A percentile compares a stretch with the other conserved stretches of the same genome.
These are phyloP conservation scores for Raphanus hybrid DNA, from an alignment of 441 rosid genomes.

Conservation along the genomic window DNA sequence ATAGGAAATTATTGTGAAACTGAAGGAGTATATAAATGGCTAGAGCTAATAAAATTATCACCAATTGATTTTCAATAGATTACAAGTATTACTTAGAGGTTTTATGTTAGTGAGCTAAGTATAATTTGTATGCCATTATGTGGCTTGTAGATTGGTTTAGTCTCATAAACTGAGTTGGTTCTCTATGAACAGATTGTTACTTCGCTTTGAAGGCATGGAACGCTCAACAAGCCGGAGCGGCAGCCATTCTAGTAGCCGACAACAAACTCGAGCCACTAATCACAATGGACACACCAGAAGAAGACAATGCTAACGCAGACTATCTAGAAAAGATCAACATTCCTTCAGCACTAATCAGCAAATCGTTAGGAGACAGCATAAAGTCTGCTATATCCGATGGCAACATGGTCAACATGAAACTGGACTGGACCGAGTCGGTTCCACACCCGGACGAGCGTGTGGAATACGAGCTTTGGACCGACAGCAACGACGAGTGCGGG, in stretches of 20 bases:
- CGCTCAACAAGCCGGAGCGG: constrained; percentile 16
- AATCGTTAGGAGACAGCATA: constrained; percentile 17
- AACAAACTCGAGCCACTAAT: constrained; percentile 17
- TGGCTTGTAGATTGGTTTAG: too few relatives aligned
- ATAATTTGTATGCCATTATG: too few relatives aligned
- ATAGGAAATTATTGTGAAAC: too few relatives aligned
- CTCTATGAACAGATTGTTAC: constrained; percentile 17
- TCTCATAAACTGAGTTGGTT: neutral
- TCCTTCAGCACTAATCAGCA: constrained; percentile 10
- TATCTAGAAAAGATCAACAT: constrained; percentile 17
- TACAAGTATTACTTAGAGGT: too few relatives aligned
- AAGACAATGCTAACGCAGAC: constrained; percentile 4
- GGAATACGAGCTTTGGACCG: constrained; percentile 17
- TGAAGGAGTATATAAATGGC: too few relatives aligned
- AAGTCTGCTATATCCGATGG: constrained; percentile 14
- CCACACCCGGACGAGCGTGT: constrained; percentile 26
- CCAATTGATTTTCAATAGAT: too few relatives aligned
- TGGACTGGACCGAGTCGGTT: constrained; percentile 24
- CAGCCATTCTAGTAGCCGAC: constrained; percentile 14
- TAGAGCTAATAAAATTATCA: too few relatives aligned
- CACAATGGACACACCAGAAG: constrained; percentile 26
- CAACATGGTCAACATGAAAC: constrained; percentile 14
- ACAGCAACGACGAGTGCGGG: constrained; percentile 18
- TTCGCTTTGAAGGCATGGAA: constrained; percentile 20
- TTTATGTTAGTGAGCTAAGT: too few relatives aligned